Base-by-base conservation (phyloP, 306 rosid genomes). In the Medicago lupulina region DNA sequence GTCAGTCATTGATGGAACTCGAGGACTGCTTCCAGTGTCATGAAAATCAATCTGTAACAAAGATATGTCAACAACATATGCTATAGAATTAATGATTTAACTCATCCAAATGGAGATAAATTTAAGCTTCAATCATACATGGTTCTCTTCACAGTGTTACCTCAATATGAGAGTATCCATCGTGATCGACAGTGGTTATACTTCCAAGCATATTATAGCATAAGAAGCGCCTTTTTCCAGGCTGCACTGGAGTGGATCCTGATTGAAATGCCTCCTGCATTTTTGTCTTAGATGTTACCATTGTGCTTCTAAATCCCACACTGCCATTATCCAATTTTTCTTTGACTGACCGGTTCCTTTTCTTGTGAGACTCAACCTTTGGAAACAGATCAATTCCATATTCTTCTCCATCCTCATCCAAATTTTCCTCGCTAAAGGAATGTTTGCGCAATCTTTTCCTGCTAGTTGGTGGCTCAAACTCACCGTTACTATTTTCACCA, bases 1-100 rank as follows among this genome's bases (percentile, higher is more conserved):
- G 74, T 95, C 97, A 3, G 89, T 95, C 99, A 95, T 92, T 61
- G 98, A 89, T 31, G 99, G 99, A 86, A 92, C 91, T 83, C 99
- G 86, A 6, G 96, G 96, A 75, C 90, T 83, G 34, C 92, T 85
- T 59, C 98, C 87, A 73, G 99, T 92, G 80, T 94, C 97, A 83
- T 94, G 98, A 86, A 92, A 94, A 84, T 94, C 97, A 61, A 90
- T 92, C 98, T 94, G 90, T 19, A 79, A 76, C 78, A 73, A 77
- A 72, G 73, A 69, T 31, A 78, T 31, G 53, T 14, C 43, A 44
- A 70, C 75, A 36, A 39, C 39, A 28, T 39, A 72, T 44, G 53
- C 21, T 41, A 40, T 53, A 76, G 17, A 74, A 34, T 40, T 8
- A 13, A 40, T 43, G 49, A 49, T 73, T 47, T n/a, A 31, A 67